Conservation (phyloP, 768 basidiomycete species). For the Mycena olivaceomarginata region DNA sequence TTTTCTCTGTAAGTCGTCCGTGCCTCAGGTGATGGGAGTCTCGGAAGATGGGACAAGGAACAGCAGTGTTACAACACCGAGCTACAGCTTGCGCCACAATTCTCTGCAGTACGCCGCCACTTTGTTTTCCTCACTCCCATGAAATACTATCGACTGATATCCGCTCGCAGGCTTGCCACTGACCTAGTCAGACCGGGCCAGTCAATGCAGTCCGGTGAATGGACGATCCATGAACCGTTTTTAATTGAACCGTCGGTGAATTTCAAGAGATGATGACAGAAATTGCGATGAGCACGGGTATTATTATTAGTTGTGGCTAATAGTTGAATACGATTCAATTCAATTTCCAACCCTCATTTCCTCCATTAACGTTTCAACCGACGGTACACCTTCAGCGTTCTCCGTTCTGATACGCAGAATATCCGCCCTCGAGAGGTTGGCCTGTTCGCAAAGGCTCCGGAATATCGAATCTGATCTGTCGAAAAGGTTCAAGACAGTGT, state of each 20-base stretch:
- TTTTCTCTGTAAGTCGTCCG: neutral
- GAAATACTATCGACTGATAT: neutral
- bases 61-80: neutral
- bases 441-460: constrained; percentile 81
- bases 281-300: constrained; percentile 19
- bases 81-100: neutral
- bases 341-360: constrained; percentile 12
- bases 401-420: constrained; percentile 28
- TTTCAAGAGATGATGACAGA: constrained; percentile 14
- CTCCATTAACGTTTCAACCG: constrained; percentile 28
- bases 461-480: constrained; percentile 78
- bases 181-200: neutral
- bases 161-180: neutral
- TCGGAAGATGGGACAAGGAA: neutral
- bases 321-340: constrained; percentile 21
- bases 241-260: constrained; percentile 7
- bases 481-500: constrained; percentile 67
- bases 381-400: constrained; percentile 26
- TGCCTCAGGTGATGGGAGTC: neutral
- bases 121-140: neutral
- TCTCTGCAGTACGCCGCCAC: neutral
- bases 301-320: constrained; percentile 19
- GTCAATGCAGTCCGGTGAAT: constrained; percentile 5
- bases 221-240: constrained; percentile 12
- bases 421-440: constrained; percentile 59